These are phyloP conservation scores for Podila epigama DNA, from an alignment of 192 early-diverging fungal genomes.

Conservation along the genomic window DNA sequence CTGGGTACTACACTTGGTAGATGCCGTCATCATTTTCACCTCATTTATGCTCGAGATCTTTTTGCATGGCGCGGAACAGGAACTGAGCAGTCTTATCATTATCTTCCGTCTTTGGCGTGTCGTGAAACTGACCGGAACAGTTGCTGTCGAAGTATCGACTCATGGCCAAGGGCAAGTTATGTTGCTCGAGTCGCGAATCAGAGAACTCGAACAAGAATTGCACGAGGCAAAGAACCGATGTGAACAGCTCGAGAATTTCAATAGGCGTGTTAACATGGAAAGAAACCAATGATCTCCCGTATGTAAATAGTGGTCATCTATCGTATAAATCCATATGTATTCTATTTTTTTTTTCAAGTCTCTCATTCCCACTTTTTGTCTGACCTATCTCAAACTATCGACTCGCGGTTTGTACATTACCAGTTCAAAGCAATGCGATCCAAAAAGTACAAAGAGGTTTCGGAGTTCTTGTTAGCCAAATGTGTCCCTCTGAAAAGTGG, in stretches of 20 bases:
- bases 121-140: constrained; percentile 54
- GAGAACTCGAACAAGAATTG: constrained; percentile 2
- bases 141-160: constrained; percentile 49
- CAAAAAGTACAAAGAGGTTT: too few species aligned
- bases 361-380: too few species aligned
- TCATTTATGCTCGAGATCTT: constrained; percentile 56
- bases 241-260: constrained; percentile 1
- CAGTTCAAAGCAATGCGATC: too few species aligned
- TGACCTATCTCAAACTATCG: too few species aligned
- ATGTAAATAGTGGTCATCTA: neutral
- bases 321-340: neutral
- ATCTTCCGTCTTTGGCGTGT: constrained; percentile 63
- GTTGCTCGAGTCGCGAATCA: neutral
- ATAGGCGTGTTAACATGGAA: too few species aligned
- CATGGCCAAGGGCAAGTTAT: constrained; percentile 8
- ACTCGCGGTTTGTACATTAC: too few species aligned
- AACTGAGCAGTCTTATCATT: constrained; percentile 55
- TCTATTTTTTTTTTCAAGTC: neutral
- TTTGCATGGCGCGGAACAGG: constrained; percentile 52
- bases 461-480: too few species aligned
- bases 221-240: neutral
- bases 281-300: neutral
- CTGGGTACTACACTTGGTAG: constrained; percentile 51
- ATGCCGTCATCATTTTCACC: constrained; percentile 51
- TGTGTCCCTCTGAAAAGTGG: too few species aligned